Evolutionary conservation across 495 filamentous ascomycete species (phyloP).

Genomic region (Hyphodiscus hymeniophilus): DNA sequence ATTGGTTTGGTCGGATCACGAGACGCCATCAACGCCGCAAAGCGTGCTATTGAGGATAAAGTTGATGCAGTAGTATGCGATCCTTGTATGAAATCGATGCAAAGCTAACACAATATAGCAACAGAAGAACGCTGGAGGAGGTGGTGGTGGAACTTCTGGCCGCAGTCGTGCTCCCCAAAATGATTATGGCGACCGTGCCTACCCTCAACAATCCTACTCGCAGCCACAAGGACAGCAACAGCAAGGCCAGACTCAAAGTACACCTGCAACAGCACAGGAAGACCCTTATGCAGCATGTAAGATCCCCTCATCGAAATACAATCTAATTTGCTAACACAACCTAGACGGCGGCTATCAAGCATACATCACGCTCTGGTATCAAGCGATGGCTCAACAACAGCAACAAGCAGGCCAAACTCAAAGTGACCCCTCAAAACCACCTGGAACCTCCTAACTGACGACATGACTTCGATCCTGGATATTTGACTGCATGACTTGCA

Average conservation of each 20-base stretch:
- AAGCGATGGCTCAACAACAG: conserved; percentile 42
- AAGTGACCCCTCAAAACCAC: conserved; percentile 22
- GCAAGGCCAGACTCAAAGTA: conserved; percentile 26
- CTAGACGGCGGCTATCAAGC: conserved; percentile 54
- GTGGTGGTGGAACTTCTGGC: conserved; percentile 22
- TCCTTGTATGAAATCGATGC: background rate
- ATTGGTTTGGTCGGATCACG: conserved; percentile 68
- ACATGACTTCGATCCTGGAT: conserved; percentile 9
- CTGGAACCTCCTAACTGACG: conserved; percentile 25
- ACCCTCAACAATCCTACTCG: conserved; percentile 25
- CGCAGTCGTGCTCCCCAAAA: conserved; percentile 23
- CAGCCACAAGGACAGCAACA: conserved; percentile 25
- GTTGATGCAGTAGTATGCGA: conserved; percentile 69
- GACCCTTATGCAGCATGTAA: conserved; percentile 56
- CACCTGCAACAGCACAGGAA: conserved; percentile 27
- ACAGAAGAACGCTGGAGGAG: conserved; percentile 45
- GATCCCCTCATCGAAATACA: conserved; percentile 8
- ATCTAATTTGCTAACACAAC: conserved; percentile 6
- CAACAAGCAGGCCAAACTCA: conserved; percentile 14
- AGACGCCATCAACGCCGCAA: conserved; percentile 65
- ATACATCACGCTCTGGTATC: conserved; percentile 58
- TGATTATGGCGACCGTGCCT: conserved; percentile 34
- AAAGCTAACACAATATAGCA: conserved; percentile 27
- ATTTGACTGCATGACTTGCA: conserved; percentile 24
- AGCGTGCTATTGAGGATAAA: conserved; percentile 74